Percentiles rank a stretch among this genome's conserved stretches.
These are phyloP conservation scores for Toxoplasma gondii DNA, from an alignment of 169 alveolate species.

Conservation along the genomic window DNA sequence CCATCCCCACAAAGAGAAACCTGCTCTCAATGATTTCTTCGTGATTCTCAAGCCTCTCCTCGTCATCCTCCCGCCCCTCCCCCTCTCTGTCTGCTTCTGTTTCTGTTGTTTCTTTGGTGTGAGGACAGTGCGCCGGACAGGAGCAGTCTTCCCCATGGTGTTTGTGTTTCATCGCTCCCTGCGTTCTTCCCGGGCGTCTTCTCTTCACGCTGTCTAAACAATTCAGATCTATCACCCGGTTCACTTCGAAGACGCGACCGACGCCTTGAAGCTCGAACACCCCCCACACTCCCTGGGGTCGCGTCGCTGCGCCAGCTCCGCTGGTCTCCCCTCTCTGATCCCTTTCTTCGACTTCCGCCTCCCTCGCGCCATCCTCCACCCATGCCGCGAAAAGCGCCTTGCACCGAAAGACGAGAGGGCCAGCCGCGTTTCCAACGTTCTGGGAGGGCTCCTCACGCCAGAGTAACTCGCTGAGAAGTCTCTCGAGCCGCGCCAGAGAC, in stretches of 20 bases:
- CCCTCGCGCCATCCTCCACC: not conserved
- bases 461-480: not conserved
- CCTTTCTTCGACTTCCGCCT: not conserved
- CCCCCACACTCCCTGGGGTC: not conserved
- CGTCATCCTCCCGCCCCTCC: not conserved
- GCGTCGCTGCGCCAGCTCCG: not conserved
- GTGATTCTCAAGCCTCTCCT: not conserved
- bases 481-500: not conserved
- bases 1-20: not conserved
- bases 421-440: too few relatives aligned
- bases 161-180: not conserved
- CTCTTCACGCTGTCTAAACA: not conserved
- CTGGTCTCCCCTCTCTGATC: not conserved
- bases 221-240: not conserved
- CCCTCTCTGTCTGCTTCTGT: not conserved
- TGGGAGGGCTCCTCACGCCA: not conserved
- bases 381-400: conserved; percentile 40
- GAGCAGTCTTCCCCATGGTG: not conserved
- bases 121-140: not conserved
- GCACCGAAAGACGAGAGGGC: conserved; percentile 18
- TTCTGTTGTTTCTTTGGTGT: not conserved
- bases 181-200: not conserved
- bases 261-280: conserved; percentile 52
- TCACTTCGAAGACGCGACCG: conserved; percentile 30
- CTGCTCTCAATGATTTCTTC: not conserved